Base-by-base conservation (phyloP, 202 grass and related monocot genomes). In the Saccharum hybrid region DNA sequence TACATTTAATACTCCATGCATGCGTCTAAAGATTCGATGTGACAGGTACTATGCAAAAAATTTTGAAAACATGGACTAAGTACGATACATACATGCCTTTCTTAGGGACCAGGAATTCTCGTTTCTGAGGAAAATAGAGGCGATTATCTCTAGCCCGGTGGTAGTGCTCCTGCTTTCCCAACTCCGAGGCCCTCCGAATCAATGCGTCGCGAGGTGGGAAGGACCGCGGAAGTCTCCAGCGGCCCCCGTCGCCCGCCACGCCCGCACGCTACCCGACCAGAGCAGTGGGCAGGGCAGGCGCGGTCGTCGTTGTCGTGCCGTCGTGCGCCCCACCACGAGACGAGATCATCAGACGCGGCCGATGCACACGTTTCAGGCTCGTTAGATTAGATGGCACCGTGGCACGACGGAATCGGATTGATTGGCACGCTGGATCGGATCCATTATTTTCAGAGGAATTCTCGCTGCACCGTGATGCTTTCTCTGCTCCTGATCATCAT, bases 291-390 rank as follows among this genome's bases (percentile, higher is more conserved):
- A 8, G 33, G 22, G 60, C 60, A 13, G 10, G 59, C 22, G 68
- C 21, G 41, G 71, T 34, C 45, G 71, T 52, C 42, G 14, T 14
- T 49, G 69, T 49, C 68, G 40, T 45, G 40, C 68, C 21, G 68
- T 71, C 70, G 71, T 73, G 71, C 71, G 71, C 45, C 15, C 43
- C 71, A 73, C 71, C 45, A 73, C 70, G 23, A 4, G 42, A 43
- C 42, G 15, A 1, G 12, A 12, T 19, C 68, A 28, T 8, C 43
- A 46, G 2, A 62, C 60, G 4, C 16, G 2, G 48, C 15, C 30
- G 46, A 18, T 56, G 71, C 45, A 52, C 48, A 74, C 71, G 48
- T 74, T 36, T 74, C 30, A 21, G 71, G 71, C 2, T 54, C 16
- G 1, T 16, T 33, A 30, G 61, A 30, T 28, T 6, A 23, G 43